phyloP scores from a whole-genome alignment of 2,329 filamentous ascomycete species.

The Alternaria rosae region DNA sequence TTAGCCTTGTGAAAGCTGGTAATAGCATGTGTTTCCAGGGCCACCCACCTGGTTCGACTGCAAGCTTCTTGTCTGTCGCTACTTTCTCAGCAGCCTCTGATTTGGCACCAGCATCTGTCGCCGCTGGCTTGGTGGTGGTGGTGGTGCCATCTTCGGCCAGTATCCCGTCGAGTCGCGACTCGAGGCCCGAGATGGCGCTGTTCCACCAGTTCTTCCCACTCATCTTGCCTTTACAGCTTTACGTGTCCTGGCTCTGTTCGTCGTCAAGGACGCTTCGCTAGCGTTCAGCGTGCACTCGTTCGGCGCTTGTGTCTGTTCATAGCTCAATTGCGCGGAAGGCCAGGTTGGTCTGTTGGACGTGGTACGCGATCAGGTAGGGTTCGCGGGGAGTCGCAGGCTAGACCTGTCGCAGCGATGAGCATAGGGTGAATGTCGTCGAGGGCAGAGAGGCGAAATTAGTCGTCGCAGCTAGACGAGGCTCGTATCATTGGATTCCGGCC shows the following conservation, averaged over 20 bases:
- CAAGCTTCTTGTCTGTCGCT: conserved; percentile 38
- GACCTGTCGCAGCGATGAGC: conserved; percentile 8
- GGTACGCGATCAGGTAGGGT: conserved; percentile 32
- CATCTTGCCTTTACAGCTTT: conserved; percentile 23
- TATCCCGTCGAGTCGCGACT: conserved; percentile 91
- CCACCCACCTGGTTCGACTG: conserved; percentile 44
- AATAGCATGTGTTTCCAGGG: not conserved
- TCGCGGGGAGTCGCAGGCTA: conserved; percentile 28
- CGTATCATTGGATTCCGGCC: not conserved
- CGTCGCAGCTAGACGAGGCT: not conserved
- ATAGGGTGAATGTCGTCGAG: not conserved
- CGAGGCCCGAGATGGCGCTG: conserved; percentile 90
- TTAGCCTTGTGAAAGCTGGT: conserved; percentile 27
- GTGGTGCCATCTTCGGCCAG: conserved; percentile 77
- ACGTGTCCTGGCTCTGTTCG: not conserved
- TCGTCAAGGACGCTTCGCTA: conserved; percentile 18
- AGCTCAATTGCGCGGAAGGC: conserved; percentile 37
- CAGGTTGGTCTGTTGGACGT: conserved; percentile 33
- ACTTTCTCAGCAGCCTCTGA: conserved; percentile 39
- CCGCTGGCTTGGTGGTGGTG: conserved; percentile 53
- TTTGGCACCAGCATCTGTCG: conserved; percentile 48
- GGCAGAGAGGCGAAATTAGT: not conserved
- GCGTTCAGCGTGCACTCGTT: conserved; percentile 40
- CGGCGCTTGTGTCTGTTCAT: conserved; percentile 43
- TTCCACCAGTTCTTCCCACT: conserved; percentile 53